These are phyloP conservation scores for Plantago lanceolata DNA, from an alignment of 305 asterid genomes.

Conservation along the genomic window DNA sequence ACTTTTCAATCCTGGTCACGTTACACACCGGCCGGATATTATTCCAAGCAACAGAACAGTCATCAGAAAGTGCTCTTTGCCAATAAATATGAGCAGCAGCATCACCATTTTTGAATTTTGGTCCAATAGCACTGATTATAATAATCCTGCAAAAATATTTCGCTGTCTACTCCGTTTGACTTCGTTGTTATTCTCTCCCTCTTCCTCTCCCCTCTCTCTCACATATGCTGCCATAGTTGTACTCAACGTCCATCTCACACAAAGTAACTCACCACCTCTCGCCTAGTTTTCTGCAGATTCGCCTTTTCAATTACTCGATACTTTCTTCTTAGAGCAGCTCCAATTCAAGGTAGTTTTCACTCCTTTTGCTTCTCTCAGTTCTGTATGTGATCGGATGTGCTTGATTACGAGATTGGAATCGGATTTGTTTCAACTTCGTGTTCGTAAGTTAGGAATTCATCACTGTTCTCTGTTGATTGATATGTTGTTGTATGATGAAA, in stretches of 20 bases:
- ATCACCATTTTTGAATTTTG: too few species aligned
- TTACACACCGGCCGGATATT: too few species aligned
- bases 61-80: too few species aligned
- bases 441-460: background rate
- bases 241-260: conserved; percentile 9
- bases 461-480: background rate
- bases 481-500: background rate
- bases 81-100: too few species aligned
- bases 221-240: background rate
- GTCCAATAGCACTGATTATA: too few species aligned
- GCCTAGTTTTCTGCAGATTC: background rate
- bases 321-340: background rate
- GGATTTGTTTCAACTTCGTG: background rate
- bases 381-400: background rate
- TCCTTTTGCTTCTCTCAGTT: background rate
- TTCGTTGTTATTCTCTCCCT: too few species aligned
- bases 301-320: background rate
- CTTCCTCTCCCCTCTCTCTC: background rate
- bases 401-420: background rate
- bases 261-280: conserved; percentile 1
- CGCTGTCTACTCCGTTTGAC: too few species aligned
- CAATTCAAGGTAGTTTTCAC: background rate
- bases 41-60: too few species aligned
- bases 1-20: too few species aligned
- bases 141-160: too few species aligned